phyloP scores from a whole-genome alignment of 1,139 yeast genomes.

The Blastobotrys indianensis region DNA sequence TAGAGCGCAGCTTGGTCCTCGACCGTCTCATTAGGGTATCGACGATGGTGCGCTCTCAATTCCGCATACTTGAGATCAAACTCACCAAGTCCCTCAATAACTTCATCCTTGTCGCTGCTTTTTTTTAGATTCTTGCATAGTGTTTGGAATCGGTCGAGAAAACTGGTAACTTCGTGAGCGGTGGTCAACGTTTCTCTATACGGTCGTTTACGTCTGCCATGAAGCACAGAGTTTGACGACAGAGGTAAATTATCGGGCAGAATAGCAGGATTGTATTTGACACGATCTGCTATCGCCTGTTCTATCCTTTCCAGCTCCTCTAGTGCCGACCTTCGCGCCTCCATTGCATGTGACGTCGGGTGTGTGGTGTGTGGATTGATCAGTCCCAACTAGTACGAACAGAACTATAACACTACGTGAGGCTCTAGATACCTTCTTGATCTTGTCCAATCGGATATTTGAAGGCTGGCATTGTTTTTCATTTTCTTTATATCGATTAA shows the following conservation, averaged over 20 bases:
- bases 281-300: conserved; percentile 45
- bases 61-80: conserved; percentile 42
- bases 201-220: conserved; percentile 37
- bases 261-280: conserved; percentile 44
- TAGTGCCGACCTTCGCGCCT: conserved; percentile 36
- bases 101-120: conserved; percentile 11
- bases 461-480: no score
- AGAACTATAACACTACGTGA: background rate
- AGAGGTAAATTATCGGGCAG: conserved; percentile 33
- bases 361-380: conserved; percentile 3
- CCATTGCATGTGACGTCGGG: conserved; percentile 23
- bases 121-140: conserved; percentile 29
- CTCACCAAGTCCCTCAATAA: conserved; percentile 29
- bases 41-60: conserved; percentile 33
- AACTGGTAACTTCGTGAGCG: conserved; percentile 59
- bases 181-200: conserved; percentile 48
- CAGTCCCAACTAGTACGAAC: background rate
- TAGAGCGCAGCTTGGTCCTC: conserved; percentile 29
- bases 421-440: background rate
- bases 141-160: conserved; percentile 45
- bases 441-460: no score
- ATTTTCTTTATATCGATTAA: no score
- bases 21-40: conserved; percentile 32
- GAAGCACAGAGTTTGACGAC: conserved; percentile 25
- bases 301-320: conserved; percentile 58